Percentiles rank a stretch among this genome's conserved stretches.
Evolutionary conservation across 2,329 filamentous ascomycete species (phyloP).

Genomic region (Phialocephala sp.): DNA sequence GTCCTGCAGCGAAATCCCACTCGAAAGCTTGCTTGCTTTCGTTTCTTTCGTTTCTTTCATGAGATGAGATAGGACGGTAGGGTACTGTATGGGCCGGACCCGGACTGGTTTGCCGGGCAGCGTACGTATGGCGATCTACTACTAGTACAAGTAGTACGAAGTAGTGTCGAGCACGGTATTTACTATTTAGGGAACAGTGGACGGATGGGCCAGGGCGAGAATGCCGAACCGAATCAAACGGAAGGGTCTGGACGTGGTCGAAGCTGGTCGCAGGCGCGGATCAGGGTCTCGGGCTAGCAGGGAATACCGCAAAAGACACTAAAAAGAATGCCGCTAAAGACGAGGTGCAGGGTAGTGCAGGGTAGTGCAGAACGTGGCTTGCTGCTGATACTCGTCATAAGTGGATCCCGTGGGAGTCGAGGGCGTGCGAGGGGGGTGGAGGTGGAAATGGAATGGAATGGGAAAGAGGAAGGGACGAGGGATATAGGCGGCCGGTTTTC

Average conservation of each 20-base stretch:
- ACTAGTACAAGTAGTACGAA: too few relatives aligned
- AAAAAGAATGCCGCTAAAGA: neutral
- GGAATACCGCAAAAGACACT: neutral
- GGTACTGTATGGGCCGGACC: too few relatives aligned
- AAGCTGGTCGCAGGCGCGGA: constrained; percentile 6
- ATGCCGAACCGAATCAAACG: neutral
- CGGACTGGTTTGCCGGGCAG: too few relatives aligned
- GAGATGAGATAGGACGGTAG: neutral
- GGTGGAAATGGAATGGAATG: neutral
- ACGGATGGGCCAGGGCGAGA: too few relatives aligned
- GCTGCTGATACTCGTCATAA: constrained; percentile 11
- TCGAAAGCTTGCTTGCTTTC: neutral
- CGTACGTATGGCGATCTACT: too few relatives aligned
- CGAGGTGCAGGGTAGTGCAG: neutral
- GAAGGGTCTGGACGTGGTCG: neutral
- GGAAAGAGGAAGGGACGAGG: neutral
- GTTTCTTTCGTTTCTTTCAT: too few relatives aligned
- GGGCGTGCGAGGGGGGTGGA: neutral
- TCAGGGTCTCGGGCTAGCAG: neutral
- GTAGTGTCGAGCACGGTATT: too few relatives aligned
- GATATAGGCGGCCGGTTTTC: neutral
- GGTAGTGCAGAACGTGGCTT: neutral
- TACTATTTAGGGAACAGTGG: too few relatives aligned
- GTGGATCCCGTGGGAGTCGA: neutral
- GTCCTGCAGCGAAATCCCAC: constrained; percentile 2